A percentile compares a stretch with the other conserved stretches of the same genome.
Conservation (phyloP, 1,284 basidiomycete genomes). For the Cryptococcus sp. region DNA sequence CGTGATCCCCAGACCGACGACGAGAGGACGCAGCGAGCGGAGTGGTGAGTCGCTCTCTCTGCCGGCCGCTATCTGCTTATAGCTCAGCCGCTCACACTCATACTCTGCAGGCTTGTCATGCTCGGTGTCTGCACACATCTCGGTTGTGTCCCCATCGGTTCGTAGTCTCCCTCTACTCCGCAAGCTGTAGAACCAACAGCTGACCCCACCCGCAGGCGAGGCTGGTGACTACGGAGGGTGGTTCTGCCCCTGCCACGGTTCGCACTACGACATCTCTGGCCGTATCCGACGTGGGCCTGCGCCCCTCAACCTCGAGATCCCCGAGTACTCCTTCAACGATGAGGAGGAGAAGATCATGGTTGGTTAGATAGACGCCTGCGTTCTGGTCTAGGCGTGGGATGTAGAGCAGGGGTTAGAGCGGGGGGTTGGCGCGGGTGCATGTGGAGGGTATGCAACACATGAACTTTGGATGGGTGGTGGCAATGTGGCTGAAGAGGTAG, state of each 20-base stretch:
- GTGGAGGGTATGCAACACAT: slow-evolving; percentile 1
- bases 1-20: slow-evolving; percentile 93
- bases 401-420: slow-evolving; percentile 1
- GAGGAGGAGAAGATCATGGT: slow-evolving; percentile 84
- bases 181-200: not conserved
- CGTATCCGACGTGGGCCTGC: slow-evolving; percentile 93
- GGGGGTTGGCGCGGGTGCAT: not conserved
- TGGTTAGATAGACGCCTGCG: slow-evolving; percentile 59
- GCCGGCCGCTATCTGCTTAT: not conserved
- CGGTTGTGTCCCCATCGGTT: slow-evolving; percentile 92
- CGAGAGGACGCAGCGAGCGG: slow-evolving; percentile 84
- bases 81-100: not conserved
- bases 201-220: slow-evolving; percentile 58
- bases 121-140: slow-evolving; percentile 97
- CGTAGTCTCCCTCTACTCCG: slow-evolving; percentile 8
- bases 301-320: slow-evolving; percentile 92
- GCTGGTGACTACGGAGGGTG: slow-evolving; percentile 97
- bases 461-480: not conserved
- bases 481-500: not conserved
- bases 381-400: not conserved
- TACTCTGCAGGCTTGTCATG: slow-evolving; percentile 67
- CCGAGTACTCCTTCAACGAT: slow-evolving; percentile 80
- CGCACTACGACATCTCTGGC: slow-evolving; percentile 82
- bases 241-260: slow-evolving; percentile 99
- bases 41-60: slow-evolving; percentile 63